These are phyloP conservation scores for Gymnopilus junonius DNA, from an alignment of 768 basidiomycete species.

Conservation along the genomic window DNA sequence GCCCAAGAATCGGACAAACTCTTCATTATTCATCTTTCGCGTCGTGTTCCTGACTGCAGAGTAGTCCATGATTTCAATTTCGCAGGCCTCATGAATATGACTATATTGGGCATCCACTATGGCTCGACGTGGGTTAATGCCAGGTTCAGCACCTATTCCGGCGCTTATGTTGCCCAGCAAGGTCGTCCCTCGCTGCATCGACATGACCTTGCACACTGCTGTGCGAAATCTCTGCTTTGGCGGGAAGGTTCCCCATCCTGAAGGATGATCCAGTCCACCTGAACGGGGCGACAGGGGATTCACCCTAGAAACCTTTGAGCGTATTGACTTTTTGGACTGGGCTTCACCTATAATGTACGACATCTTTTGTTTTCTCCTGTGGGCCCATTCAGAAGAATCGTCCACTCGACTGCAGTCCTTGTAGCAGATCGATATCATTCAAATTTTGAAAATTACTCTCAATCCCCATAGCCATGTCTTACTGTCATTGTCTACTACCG, in stretches of 20 bases:
- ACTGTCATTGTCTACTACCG: no score
- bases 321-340: constrained; percentile 22
- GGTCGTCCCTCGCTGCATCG: constrained; percentile 58
- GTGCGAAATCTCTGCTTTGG: constrained; percentile 58
- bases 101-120: constrained; percentile 60
- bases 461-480: no score
- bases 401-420: no score
- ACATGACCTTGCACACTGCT: constrained; percentile 64
- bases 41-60: constrained; percentile 56
- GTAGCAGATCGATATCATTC: no score
- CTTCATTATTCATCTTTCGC: constrained; percentile 60
- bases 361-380: no score
- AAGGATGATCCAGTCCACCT: constrained; percentile 4
- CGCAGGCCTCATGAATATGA: constrained; percentile 61
- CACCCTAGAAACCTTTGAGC: constrained; percentile 20
- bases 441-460: no score
- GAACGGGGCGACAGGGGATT: constrained; percentile 17
- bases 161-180: constrained; percentile 34
- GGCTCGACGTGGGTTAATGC: constrained; percentile 66
- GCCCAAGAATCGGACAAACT: constrained; percentile 60
- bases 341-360: no score
- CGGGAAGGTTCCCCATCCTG: constrained; percentile 25
- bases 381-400: no score
- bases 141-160: constrained; percentile 69
- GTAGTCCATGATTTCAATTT: constrained; percentile 73